A percentile compares a stretch with the other conserved stretches of the same genome.
Evolutionary conservation across 495 filamentous ascomycete species (phyloP).

Genomic region (Copromyces sp.): DNA sequence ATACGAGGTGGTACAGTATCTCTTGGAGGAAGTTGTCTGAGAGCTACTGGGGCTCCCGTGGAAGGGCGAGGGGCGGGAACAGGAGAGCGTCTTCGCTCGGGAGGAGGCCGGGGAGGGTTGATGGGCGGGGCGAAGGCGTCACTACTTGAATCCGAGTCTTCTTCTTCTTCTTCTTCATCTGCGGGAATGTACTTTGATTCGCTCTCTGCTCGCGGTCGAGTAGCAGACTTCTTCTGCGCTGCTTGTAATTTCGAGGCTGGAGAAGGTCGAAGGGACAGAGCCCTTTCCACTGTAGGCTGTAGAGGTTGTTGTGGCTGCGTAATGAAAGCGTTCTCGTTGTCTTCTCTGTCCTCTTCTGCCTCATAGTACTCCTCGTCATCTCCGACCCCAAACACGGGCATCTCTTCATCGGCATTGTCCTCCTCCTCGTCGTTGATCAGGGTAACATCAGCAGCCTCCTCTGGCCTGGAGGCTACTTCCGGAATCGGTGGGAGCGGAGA

Average conservation of each 20-base stretch:
- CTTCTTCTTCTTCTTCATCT: background rate
- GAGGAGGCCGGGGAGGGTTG: background rate
- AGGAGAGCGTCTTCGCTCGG: background rate
- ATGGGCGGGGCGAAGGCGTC: background rate
- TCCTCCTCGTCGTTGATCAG: background rate
- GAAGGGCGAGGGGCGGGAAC: background rate
- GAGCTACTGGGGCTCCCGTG: background rate
- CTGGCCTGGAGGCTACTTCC: background rate
- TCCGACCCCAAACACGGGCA: background rate
- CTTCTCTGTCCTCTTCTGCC: background rate
- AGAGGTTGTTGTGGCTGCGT: slow-evolving; percentile 22
- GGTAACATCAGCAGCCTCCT: background rate
- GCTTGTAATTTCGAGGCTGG: slow-evolving; percentile 9
- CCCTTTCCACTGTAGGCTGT: background rate
- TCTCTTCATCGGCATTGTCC: background rate
- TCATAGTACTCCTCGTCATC: background rate
- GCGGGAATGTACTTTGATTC: background rate
- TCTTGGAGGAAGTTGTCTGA: background rate
- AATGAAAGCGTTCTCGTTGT: background rate
- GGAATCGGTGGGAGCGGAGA: slow-evolving; percentile 1
- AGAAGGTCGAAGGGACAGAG: background rate
- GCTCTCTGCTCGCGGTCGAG: no score
- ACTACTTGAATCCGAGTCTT: background rate
- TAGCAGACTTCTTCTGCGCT: background rate
- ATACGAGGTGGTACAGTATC: background rate